Percentiles rank a stretch among this genome's conserved stretches.
Conservation (phyloP, 345 rosid species). For the Carallia pectinifolia region DNA sequence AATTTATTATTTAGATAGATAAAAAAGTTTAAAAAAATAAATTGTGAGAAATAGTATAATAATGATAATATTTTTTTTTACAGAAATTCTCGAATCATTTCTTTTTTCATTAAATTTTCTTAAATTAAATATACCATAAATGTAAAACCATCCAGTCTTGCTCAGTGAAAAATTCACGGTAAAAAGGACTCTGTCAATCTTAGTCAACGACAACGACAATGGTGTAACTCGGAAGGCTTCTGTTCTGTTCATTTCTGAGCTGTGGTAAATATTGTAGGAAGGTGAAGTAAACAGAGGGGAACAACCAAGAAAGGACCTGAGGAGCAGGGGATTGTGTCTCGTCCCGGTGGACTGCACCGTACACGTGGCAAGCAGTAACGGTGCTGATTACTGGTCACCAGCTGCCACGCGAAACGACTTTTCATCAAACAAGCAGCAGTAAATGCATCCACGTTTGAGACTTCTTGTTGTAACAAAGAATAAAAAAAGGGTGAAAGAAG, state of each 20-base stretch:
- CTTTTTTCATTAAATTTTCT: too few relatives aligned
- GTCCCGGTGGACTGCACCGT: constrained; percentile 64
- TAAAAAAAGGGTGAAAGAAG: neutral
- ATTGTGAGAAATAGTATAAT: too few relatives aligned
- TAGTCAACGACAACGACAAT: neutral
- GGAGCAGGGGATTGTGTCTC: constrained; percentile 80
- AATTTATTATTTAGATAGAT: too few relatives aligned
- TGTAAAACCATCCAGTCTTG: too few relatives aligned
- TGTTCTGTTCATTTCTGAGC: neutral
- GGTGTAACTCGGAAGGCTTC: neutral
- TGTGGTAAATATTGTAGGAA: constrained; percentile 27
- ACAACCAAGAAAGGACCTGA: constrained; percentile 39
- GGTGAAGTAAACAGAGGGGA: constrained; percentile 41
- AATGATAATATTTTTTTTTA: too few relatives aligned
- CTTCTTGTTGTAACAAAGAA: neutral
- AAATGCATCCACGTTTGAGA: neutral
- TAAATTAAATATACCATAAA: too few relatives aligned
- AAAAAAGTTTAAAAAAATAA: too few relatives aligned
- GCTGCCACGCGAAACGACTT: constrained; percentile 41
- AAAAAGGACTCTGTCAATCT: neutral
- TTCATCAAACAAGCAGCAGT: constrained; percentile 11
- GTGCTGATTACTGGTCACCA: constrained; percentile 93
- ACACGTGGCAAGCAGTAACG: constrained; percentile 62
- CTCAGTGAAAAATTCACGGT: neutral
- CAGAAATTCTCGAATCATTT: too few relatives aligned